Conservation (phyloP, 495 filamentous ascomycete genomes). For the Pseudomonodictys pantanalensis region DNA sequence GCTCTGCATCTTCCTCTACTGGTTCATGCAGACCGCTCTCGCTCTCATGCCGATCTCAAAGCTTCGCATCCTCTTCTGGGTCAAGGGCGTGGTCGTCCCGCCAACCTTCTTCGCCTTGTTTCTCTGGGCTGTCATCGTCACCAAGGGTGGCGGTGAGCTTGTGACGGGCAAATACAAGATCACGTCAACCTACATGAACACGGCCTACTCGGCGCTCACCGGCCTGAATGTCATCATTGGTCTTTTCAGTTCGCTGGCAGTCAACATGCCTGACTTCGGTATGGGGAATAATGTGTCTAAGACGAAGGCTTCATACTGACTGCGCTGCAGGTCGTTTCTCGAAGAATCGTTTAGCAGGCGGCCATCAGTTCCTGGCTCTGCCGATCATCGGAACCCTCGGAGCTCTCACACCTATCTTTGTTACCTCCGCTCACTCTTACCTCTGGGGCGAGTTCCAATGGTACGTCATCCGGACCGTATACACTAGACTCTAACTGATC, state of each 20-base stretch:
- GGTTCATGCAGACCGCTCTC: constrained; percentile 47
- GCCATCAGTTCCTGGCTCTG: constrained; percentile 44
- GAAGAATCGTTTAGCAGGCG: constrained; percentile 38
- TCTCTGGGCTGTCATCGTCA: constrained; percentile 34
- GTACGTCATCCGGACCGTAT: constrained; percentile 22
- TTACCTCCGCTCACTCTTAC: constrained; percentile 39
- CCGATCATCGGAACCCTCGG: constrained; percentile 45
- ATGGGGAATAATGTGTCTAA: too few relatives aligned
- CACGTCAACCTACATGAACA: constrained; percentile 45
- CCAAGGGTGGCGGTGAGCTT: constrained; percentile 31
- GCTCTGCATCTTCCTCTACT: constrained; percentile 52
- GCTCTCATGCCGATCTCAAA: constrained; percentile 35
- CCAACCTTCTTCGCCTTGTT: constrained; percentile 37
- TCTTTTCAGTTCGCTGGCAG: constrained; percentile 45
- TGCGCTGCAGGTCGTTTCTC: constrained; percentile 44
- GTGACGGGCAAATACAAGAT: constrained; percentile 42
- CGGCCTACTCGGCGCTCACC: constrained; percentile 44
- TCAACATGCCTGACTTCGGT: constrained; percentile 49
- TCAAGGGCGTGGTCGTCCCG: constrained; percentile 35
- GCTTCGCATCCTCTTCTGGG: constrained; percentile 33
- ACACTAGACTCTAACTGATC: not conserved
- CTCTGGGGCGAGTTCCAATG: constrained; percentile 46
- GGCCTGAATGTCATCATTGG: constrained; percentile 48
- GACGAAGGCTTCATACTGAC: too few relatives aligned
- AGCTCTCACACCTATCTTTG: constrained; percentile 44